A percentile compares a stretch with the other conserved stretches of the same genome.
Conservation (phyloP, 73 alveolate genomes). For the Symbiodinium natans region DNA sequence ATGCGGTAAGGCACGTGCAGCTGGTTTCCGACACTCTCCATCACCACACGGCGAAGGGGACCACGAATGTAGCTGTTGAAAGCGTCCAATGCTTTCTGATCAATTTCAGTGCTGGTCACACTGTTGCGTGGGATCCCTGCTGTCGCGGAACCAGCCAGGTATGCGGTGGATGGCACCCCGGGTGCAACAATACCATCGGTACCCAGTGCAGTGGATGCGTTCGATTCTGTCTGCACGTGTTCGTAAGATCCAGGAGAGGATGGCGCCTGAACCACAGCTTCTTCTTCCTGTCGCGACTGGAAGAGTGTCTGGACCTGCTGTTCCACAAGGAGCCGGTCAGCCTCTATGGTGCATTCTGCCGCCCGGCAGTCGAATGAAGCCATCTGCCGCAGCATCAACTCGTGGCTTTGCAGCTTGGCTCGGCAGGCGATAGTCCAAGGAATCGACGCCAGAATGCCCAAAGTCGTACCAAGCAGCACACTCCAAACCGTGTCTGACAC, state of each 20-base stretch:
- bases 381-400: not conserved
- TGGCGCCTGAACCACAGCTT: not conserved
- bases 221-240: not conserved
- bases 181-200: not conserved
- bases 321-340: not conserved
- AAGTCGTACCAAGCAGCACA: not conserved
- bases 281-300: not conserved
- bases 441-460: not conserved
- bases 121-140: not conserved
- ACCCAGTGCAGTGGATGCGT: not conserved
- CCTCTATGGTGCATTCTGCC: not conserved
- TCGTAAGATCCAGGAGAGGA: not conserved
- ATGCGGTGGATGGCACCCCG: not conserved
- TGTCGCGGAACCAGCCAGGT: not conserved
- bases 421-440: not conserved
- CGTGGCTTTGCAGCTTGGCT: not conserved
- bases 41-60: not conserved
- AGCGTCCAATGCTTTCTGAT: not conserved
- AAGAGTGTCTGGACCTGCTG: not conserved
- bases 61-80: not conserved
- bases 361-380: not conserved
- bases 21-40: conserved; percentile 1
- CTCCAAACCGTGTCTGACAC: not conserved
- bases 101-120: not conserved
- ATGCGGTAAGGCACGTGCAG: not conserved